Evolutionary conservation across 2,329 filamentous ascomycete genomes (phyloP).

Genomic region (Pestalotiopsis sp.): DNA sequence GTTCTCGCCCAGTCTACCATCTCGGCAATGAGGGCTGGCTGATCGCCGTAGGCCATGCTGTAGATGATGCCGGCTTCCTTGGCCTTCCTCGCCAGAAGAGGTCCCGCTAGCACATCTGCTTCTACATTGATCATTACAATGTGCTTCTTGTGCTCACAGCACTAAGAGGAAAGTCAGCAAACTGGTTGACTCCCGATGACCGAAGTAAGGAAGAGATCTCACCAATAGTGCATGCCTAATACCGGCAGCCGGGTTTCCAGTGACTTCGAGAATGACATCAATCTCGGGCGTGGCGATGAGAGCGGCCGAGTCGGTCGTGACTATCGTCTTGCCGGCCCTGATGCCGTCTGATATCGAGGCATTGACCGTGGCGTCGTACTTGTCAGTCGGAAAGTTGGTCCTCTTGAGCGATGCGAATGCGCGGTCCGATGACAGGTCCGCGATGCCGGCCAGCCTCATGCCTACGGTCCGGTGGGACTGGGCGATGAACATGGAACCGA

Average conservation of each 20-base stretch:
- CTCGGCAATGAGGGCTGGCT: constrained; percentile 45
- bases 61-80: constrained; percentile 48
- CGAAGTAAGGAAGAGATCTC: background rate
- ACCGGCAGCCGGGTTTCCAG: constrained; percentile 44
- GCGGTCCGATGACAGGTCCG: constrained; percentile 43
- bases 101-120: constrained; percentile 45
- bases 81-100: constrained; percentile 41
- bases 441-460: constrained; percentile 44
- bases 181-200: background rate
- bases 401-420: constrained; percentile 41
- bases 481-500: constrained; percentile 50
- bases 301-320: constrained; percentile 43
- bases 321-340: constrained; percentile 40
- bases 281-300: constrained; percentile 45
- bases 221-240: constrained; percentile 42
- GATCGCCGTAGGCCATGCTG: constrained; percentile 49
- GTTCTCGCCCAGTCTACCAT: constrained; percentile 46
- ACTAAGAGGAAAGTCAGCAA: constrained; percentile 17
- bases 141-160: constrained; percentile 50
- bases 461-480: constrained; percentile 45
- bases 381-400: constrained; percentile 41
- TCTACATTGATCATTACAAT: constrained; percentile 52
- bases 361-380: constrained; percentile 36
- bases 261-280: constrained; percentile 46
- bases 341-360: constrained; percentile 41